phyloP scores from a whole-genome alignment of 441 rosid genomes.

The Breynia disticha region DNA sequence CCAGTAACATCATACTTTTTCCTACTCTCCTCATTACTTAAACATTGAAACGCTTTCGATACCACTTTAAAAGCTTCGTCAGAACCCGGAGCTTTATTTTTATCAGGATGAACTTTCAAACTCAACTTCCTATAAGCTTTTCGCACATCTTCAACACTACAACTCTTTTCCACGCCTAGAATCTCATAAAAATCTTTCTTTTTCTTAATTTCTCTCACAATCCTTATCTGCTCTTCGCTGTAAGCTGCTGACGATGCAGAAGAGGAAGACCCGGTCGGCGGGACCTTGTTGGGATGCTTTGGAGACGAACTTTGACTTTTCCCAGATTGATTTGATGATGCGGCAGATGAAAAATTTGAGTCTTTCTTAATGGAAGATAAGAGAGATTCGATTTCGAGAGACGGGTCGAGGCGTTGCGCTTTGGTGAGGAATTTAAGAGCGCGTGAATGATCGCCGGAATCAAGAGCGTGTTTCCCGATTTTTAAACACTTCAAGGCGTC shows the following conservation, averaged over 20 bases:
- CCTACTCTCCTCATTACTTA: slow-evolving; percentile 57
- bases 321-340: too few relatives aligned
- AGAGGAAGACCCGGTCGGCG: slow-evolving; percentile 26
- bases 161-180: slow-evolving; percentile 48
- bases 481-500: slow-evolving; percentile 82
- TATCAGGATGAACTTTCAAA: slow-evolving; percentile 86
- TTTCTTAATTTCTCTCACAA: slow-evolving; percentile 63
- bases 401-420: slow-evolving; percentile 89
- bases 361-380: slow-evolving; percentile 31
- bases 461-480: slow-evolving; percentile 64
- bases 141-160: slow-evolving; percentile 69
- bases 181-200: slow-evolving; percentile 85
- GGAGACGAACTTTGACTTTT: too few relatives aligned
- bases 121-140: slow-evolving; percentile 80
- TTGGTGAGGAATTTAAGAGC: slow-evolving; percentile 68
- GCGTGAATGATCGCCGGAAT: slow-evolving; percentile 62
- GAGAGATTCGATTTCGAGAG: slow-evolving; percentile 51
- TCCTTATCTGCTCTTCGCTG: slow-evolving; percentile 65
- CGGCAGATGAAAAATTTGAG: slow-evolving; percentile 6
- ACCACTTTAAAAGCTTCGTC: slow-evolving; percentile 88
- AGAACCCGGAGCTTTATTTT: slow-evolving; percentile 88
- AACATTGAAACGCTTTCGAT: slow-evolving; percentile 86
- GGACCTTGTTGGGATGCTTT: slow-evolving; percentile 20
- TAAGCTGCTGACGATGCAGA: slow-evolving; percentile 33
- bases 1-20: slow-evolving; percentile 69